phyloP scores from a whole-genome alignment of 2,329 filamentous ascomycete genomes.

The Teratosphaeria zuluensis region DNA sequence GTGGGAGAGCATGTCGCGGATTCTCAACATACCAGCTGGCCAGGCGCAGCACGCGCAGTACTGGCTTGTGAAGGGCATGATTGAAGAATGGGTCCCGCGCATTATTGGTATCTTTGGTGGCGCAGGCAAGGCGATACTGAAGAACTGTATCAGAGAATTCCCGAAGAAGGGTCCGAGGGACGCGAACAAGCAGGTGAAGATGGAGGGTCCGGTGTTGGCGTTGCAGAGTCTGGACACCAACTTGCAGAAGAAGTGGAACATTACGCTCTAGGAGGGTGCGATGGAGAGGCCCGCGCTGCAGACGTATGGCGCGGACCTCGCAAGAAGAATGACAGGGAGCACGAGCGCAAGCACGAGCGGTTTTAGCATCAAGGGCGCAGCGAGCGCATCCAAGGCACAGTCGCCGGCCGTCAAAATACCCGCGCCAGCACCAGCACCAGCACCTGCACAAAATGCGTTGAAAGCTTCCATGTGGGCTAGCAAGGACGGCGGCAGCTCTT shows the following conservation, averaged over 20 bases:
- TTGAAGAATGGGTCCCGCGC: conserved; percentile 57
- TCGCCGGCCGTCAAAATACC: too few species aligned
- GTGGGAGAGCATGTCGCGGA: conserved; percentile 67
- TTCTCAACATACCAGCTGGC: conserved; percentile 62
- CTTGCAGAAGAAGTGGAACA: conserved; percentile 2
- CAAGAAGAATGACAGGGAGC: background rate
- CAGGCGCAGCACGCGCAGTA: conserved; percentile 40
- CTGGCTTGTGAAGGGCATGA: conserved; percentile 42
- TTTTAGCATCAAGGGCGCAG: background rate
- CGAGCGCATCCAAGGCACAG: background rate
- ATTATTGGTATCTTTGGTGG: conserved; percentile 76
- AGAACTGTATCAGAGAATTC: conserved; percentile 21
- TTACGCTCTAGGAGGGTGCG: conserved; percentile 4
- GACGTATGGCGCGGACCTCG: background rate
- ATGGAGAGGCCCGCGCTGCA: background rate
- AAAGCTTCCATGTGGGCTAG: background rate
- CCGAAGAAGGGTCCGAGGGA: conserved; percentile 6
- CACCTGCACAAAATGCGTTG: background rate
- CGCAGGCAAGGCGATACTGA: conserved; percentile 60
- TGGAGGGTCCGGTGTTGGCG: conserved; percentile 1
- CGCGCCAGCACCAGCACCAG: too few species aligned
- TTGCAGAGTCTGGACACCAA: conserved; percentile 4
- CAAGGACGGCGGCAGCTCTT: background rate
- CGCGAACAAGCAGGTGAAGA: background rate
- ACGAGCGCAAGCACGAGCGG: background rate